A percentile compares a stretch with the other conserved stretches of the same genome.
Evolutionary conservation across 257 asterid genomes (phyloP).

Genomic region (Solanum clarkiae): DNA sequence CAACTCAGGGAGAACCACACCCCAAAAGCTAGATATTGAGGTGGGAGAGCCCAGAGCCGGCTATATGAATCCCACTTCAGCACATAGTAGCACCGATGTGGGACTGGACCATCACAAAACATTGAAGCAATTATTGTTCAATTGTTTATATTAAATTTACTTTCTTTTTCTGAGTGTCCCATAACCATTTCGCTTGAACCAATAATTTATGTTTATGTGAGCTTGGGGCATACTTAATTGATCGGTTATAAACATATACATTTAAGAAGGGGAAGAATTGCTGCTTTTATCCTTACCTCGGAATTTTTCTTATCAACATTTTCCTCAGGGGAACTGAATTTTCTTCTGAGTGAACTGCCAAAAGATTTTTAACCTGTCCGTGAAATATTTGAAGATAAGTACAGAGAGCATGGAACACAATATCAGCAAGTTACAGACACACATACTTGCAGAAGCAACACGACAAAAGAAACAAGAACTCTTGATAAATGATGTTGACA

Average conservation of each 20-base stretch:
- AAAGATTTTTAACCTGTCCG: constrained; percentile 79
- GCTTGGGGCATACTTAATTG: neutral
- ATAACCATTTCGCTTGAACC: neutral
- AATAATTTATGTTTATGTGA: neutral
- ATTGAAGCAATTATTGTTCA: neutral
- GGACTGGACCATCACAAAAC: neutral
- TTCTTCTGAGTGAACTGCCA: constrained; percentile 78
- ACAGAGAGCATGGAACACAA: neutral
- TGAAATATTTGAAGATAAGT: neutral
- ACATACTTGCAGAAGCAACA: neutral
- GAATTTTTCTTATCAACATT: constrained; percentile 82
- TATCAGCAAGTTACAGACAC: neutral
- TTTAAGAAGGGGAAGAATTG: neutral
- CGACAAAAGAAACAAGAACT: neutral
- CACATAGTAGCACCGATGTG: neutral
- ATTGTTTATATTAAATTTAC: neutral
- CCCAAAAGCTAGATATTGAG: neutral
- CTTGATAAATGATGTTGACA: neutral
- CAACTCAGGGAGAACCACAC: neutral
- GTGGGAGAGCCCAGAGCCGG: neutral
- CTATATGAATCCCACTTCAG: neutral
- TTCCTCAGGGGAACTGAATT: constrained; percentile 70
- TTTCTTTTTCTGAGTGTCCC: neutral
- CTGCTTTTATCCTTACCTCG: constrained; percentile 42
- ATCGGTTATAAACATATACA: neutral